Conservation (phyloP, 1,139 yeast species). For the Protomyces lactucae-debilis region DNA sequence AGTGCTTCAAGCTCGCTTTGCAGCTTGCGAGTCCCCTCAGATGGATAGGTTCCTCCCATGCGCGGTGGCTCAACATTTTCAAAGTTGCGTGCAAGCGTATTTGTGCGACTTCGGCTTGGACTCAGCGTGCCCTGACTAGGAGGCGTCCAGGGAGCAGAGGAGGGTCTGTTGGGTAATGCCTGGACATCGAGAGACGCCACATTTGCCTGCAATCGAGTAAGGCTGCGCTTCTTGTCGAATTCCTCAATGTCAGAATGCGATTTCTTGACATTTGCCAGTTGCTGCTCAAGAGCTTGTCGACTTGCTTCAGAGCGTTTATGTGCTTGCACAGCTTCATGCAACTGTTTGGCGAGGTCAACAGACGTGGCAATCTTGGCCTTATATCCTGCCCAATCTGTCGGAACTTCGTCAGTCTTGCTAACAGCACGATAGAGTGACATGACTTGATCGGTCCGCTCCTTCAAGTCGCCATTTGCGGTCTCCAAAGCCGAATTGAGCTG, state of each 20-base stretch:
- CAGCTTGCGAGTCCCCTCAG: background rate
- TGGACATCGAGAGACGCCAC: slow-evolving; percentile 15
- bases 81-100: slow-evolving; percentile 16
- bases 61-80: slow-evolving; percentile 1
- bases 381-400: slow-evolving; percentile 1
- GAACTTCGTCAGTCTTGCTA: background rate
- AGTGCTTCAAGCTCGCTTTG: slow-evolving; percentile 8
- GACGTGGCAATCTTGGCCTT: background rate
- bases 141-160: slow-evolving; percentile 22
- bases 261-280: slow-evolving; percentile 3
- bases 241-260: background rate
- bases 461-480: background rate
- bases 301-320: background rate
- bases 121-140: slow-evolving; percentile 1
- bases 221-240: slow-evolving; percentile 2
- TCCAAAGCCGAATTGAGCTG: slow-evolving; percentile 5
- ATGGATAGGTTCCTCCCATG: too few species aligned
- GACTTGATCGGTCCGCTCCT: slow-evolving; percentile 15
- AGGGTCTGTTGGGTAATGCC: slow-evolving; percentile 4
- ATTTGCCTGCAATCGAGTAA: background rate
- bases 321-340: slow-evolving; percentile 1
- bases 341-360: slow-evolving; percentile 10
- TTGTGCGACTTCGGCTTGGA: slow-evolving; percentile 14
- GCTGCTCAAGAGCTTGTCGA: slow-evolving; percentile 7
- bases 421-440: slow-evolving; percentile 8